Percentiles rank a stretch among this genome's conserved stretches.
Conservation (phyloP, 2,329 filamentous ascomycete species). For the Aspergillus sojae region DNA sequence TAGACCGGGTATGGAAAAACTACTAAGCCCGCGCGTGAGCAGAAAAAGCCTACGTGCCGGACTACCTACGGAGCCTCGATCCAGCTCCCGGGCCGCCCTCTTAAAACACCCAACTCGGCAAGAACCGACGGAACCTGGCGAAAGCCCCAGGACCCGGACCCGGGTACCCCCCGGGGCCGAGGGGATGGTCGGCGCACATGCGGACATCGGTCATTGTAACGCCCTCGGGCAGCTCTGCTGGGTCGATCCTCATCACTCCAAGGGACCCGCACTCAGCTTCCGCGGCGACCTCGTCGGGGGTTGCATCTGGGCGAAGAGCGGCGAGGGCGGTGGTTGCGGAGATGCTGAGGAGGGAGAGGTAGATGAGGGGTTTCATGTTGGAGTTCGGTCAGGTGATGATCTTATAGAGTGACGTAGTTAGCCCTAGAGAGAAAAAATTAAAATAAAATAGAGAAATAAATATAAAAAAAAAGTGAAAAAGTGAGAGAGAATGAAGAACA, state of each 20-base stretch:
- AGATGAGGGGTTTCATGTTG: conserved; percentile 24
- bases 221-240: conserved; percentile 21
- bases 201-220: conserved; percentile 19
- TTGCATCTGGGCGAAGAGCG: conserved; percentile 22
- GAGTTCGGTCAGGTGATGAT: conserved; percentile 12
- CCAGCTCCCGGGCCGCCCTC: conserved; percentile 8
- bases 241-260: conserved; percentile 22
- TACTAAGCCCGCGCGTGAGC: too few relatives aligned
- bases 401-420: conserved; percentile 16
- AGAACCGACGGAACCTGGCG: conserved; percentile 20
- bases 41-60: background rate
- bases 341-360: conserved; percentile 24
- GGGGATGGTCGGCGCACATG: conserved; percentile 23
- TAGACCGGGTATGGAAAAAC: background rate
- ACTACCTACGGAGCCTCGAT: conserved; percentile 7
- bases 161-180: conserved; percentile 24
- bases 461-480: too few relatives aligned
- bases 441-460: too few relatives aligned
- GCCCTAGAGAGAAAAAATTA: background rate
- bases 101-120: conserved; percentile 22
- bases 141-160: conserved; percentile 26
- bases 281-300: conserved; percentile 19
- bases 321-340: conserved; percentile 22
- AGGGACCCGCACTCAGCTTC: conserved; percentile 20
- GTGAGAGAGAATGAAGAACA: conserved; percentile 8